A percentile compares a stretch with the other conserved stretches of the same genome.
Conservation (phyloP, 2,329 filamentous ascomycete genomes). For the Ploettnerulaceae sp. region DNA sequence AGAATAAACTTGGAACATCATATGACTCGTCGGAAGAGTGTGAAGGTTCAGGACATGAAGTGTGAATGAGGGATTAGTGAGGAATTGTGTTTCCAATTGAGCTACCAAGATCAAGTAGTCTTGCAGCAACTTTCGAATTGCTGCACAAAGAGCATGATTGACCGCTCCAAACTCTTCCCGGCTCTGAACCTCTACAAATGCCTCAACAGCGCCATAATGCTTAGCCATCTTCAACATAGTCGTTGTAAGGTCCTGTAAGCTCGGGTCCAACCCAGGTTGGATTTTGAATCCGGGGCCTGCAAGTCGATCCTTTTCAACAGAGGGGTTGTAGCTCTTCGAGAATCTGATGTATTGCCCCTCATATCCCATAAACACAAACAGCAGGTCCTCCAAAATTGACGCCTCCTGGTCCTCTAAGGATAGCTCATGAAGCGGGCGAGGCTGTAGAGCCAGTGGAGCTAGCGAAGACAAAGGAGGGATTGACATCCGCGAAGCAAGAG, state of each 20-base stretch:
- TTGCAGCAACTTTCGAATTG: constrained; percentile 83
- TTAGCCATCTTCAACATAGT: constrained; percentile 94
- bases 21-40: constrained; percentile 82
- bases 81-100: constrained; percentile 87
- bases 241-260: constrained; percentile 76
- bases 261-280: constrained; percentile 80
- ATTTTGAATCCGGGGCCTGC: constrained; percentile 78
- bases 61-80: constrained; percentile 85
- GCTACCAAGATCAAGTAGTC: constrained; percentile 92
- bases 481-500: constrained; percentile 45
- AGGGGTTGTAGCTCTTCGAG: constrained; percentile 73
- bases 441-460: constrained; percentile 65
- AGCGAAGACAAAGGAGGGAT: constrained; percentile 70
- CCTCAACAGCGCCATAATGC: constrained; percentile 85
- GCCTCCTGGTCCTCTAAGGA: constrained; percentile 79
- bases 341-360: constrained; percentile 97
- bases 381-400: constrained; percentile 79
- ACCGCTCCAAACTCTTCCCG: constrained; percentile 89
- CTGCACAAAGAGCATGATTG: constrained; percentile 93
- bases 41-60: constrained; percentile 91
- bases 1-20: constrained; percentile 84
- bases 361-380: constrained; percentile 97
- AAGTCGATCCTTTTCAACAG: constrained; percentile 80
- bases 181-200: constrained; percentile 92
- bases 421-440: constrained; percentile 62